Conservation (phyloP, 495 filamentous ascomycete species). For the Sabuloglossum arenarium region DNA sequence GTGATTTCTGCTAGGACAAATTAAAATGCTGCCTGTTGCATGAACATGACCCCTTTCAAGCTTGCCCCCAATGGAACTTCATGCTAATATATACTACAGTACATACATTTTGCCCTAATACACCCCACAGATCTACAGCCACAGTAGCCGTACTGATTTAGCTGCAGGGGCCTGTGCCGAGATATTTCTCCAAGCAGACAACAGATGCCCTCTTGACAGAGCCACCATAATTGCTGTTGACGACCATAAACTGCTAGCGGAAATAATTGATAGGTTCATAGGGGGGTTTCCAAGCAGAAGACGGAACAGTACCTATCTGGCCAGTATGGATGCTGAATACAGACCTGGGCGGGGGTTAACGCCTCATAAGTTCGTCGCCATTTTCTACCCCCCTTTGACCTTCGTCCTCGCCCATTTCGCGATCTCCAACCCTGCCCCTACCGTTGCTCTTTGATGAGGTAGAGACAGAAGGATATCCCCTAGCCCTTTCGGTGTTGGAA, state of each 20-base stretch:
- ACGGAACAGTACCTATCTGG: not conserved
- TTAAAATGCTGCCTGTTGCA: not conserved
- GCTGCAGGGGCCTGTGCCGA: not conserved
- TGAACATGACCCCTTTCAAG: not conserved
- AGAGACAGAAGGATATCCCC: too few species aligned
- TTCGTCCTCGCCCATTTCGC: too few species aligned
- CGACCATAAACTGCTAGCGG: not conserved
- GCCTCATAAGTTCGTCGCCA: too few species aligned
- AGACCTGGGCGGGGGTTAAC: not conserved
- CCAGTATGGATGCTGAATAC: not conserved
- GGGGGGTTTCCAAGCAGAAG: not conserved
- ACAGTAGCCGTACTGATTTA: not conserved
- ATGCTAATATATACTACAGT: not conserved
- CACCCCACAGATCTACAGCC: not conserved
- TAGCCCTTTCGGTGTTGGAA: too few species aligned
- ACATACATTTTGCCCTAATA: not conserved
- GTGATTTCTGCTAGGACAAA: not conserved
- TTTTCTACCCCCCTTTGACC: too few species aligned
- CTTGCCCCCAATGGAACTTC: not conserved
- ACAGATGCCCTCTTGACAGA: not conserved
- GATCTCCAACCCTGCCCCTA: too few species aligned
- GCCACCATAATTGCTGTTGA: not conserved
- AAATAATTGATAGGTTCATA: not conserved
- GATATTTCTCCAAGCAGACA: not conserved
- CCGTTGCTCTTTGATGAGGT: too few species aligned